Evolutionary conservation across 1,139 yeast genomes (phyloP).

Genomic region (Suhomyces chickasaworum): DNA sequence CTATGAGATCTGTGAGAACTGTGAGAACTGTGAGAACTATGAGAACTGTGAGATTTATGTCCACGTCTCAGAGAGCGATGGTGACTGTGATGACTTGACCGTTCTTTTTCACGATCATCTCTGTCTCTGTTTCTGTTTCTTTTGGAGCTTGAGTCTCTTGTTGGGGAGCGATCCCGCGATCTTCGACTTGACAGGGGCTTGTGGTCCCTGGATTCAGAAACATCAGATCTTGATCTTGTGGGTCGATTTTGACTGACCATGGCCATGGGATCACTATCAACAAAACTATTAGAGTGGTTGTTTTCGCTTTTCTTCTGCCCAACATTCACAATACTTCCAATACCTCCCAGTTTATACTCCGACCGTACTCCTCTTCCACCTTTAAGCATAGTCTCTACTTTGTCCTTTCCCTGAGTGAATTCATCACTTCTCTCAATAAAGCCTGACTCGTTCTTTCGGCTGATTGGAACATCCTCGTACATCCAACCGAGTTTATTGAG

Average conservation of each 20-base stretch:
- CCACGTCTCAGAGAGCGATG: not conserved
- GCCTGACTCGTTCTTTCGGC: conserved; percentile 29
- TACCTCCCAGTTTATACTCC: conserved; percentile 11
- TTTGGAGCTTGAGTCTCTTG: conserved; percentile 15
- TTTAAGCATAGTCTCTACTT: conserved; percentile 36
- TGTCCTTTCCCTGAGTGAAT: conserved; percentile 36
- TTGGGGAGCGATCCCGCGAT: conserved; percentile 13
- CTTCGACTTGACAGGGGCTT: not conserved
- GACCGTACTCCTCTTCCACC: conserved; percentile 21
- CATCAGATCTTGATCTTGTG: conserved; percentile 1
- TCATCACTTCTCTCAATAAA: conserved; percentile 39
- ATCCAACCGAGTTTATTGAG: conserved; percentile 75
- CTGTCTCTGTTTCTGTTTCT: not conserved
- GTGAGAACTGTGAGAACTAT: too few relatives aligned
- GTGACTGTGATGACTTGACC: not conserved
- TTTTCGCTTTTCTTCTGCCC: conserved; percentile 14
- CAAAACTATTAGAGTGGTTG: not conserved
- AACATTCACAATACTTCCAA: conserved; percentile 22
- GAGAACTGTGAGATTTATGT: too few relatives aligned
- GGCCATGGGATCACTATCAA: conserved; percentile 58
- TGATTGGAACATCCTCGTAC: conserved; percentile 57
- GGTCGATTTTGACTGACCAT: conserved; percentile 31
- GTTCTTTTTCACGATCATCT: not conserved
- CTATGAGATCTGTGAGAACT: too few relatives aligned
- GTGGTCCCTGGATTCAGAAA: not conserved